Percentiles rank a stretch among this genome's conserved stretches.
Evolutionary conservation across 257 asterid genomes (phyloP).

Genomic region (Ocimum tenuiflorum): DNA sequence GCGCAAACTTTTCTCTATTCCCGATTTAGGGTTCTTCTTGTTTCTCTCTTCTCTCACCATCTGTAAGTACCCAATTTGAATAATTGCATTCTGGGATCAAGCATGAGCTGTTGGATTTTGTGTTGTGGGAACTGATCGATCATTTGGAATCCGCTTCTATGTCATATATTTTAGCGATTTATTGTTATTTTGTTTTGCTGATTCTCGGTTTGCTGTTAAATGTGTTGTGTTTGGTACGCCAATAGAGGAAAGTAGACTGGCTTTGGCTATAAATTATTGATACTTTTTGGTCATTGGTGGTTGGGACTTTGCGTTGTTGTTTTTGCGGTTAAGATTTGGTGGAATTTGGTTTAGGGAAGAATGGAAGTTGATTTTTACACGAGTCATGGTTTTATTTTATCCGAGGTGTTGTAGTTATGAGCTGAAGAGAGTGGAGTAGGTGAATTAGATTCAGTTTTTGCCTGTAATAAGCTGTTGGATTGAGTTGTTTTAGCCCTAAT

Average conservation of each 20-base stretch:
- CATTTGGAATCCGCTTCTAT: neutral
- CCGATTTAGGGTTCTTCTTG: too few relatives aligned
- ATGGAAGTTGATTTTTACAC: conserved; percentile 31
- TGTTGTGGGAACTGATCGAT: conserved; percentile 5
- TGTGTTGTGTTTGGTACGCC: neutral
- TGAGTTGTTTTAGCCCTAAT: conserved; percentile 19
- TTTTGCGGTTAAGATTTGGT: conserved; percentile 25
- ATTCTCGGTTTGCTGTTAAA: neutral
- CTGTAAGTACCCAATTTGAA: conserved; percentile 6
- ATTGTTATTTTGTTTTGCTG: neutral
- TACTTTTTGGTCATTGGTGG: conserved; percentile 10
- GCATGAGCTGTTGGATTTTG: neutral
- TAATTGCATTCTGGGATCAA: conserved; percentile 14
- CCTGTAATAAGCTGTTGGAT: neutral
- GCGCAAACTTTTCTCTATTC: too few relatives aligned
- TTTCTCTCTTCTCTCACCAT: neutral
- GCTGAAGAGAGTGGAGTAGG: neutral
- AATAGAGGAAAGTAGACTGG: neutral
- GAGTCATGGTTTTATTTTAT: conserved; percentile 23
- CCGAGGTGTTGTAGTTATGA: neutral
- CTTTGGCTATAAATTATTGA: neutral
- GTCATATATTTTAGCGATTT: conserved; percentile 16
- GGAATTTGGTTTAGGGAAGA: conserved; percentile 4
- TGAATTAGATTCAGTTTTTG: too few relatives aligned
- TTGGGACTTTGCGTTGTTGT: conserved; percentile 10